Percentiles rank a stretch among this genome's conserved stretches.
These are phyloP conservation scores for Mimosa bimucronata DNA, from an alignment of 306 rosid species.

Conservation along the genomic window DNA sequence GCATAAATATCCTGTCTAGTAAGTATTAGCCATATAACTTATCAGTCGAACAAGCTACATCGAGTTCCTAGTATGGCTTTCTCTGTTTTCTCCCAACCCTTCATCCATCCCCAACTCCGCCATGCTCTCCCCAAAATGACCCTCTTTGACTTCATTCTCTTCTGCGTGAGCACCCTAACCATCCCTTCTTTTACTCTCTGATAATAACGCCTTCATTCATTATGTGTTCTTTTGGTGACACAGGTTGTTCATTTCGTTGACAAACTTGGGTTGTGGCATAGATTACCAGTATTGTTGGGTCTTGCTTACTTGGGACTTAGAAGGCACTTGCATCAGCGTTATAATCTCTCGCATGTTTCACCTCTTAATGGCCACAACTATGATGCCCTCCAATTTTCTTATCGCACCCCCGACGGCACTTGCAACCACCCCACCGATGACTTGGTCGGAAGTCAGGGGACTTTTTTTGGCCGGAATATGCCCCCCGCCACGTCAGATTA, in stretches of 20 bases:
- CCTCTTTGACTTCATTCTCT: conserved; percentile 54
- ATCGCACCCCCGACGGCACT: conserved; percentile 68
- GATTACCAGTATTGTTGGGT: conserved; percentile 67
- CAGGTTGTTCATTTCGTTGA: conserved; percentile 67
- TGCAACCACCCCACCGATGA: conserved; percentile 62
- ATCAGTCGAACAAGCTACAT: background rate
- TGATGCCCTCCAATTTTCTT: conserved; percentile 40
- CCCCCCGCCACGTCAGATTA: conserved; percentile 56
- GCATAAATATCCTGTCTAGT: background rate
- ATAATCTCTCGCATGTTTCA: conserved; percentile 64
- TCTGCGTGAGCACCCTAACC: conserved; percentile 42
- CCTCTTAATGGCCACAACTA: conserved; percentile 48
- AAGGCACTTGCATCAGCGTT: conserved; percentile 70
- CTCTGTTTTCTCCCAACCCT: conserved; percentile 46
- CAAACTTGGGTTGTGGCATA: conserved; percentile 70
- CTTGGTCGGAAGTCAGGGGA: conserved; percentile 66
- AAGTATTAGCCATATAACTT: background rate
- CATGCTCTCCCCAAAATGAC: conserved; percentile 61
- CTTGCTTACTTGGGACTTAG: conserved; percentile 67
- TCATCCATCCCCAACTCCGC: conserved; percentile 62
- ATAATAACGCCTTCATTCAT: background rate
- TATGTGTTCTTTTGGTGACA: background rate
- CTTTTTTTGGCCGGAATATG: conserved; percentile 73
- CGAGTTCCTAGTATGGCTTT: conserved; percentile 36
- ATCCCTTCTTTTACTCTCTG: background rate